phyloP scores from a whole-genome alignment of 352 stramenopile genomes.

The Globisporangium uncinulatum region DNA sequence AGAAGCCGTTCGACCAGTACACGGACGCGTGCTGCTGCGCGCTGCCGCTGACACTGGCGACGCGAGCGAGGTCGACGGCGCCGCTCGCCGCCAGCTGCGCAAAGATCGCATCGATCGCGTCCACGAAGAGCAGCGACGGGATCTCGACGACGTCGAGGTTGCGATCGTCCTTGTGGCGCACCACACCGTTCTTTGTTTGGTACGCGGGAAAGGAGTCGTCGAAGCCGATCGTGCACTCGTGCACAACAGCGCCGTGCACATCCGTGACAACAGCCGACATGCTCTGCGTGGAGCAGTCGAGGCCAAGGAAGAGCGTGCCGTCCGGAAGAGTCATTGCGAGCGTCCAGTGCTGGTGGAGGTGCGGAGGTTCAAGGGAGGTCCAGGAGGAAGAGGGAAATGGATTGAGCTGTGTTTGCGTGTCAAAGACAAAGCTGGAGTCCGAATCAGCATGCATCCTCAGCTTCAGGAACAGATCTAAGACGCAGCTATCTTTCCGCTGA shows the following conservation, averaged over 20 bases:
- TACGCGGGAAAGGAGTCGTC: conserved; percentile 63
- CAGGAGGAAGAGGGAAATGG: too few species aligned
- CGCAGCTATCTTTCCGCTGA: conserved; percentile 3
- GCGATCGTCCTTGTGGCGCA: conserved; percentile 27
- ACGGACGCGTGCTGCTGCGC: conserved; percentile 82
- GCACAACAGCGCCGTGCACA: conserved; percentile 25
- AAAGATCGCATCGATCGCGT: conserved; percentile 70
- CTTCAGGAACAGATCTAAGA: too few species aligned
- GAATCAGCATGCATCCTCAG: too few species aligned
- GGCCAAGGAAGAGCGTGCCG: conserved; percentile 37
- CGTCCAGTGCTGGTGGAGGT: too few species aligned
- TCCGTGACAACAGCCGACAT: conserved; percentile 69
- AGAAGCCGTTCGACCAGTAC: conserved; percentile 63
- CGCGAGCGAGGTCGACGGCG: conserved; percentile 30
- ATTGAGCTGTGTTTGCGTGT: too few species aligned
- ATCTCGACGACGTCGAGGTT: conserved; percentile 38
- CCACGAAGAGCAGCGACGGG: conserved; percentile 74
- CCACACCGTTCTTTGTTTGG: conserved; percentile 58
- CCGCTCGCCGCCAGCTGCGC: conserved; percentile 24
- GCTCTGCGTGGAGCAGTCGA: conserved; percentile 86
- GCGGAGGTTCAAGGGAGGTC: too few species aligned
- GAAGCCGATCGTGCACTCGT: conserved; percentile 65
- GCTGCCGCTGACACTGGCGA: conserved; percentile 64
- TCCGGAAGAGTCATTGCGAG: too few species aligned
- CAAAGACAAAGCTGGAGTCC: too few species aligned